Evolutionary conservation across 2,329 filamentous ascomycete genomes (phyloP).

Genomic region (Microascus cirrosus): DNA sequence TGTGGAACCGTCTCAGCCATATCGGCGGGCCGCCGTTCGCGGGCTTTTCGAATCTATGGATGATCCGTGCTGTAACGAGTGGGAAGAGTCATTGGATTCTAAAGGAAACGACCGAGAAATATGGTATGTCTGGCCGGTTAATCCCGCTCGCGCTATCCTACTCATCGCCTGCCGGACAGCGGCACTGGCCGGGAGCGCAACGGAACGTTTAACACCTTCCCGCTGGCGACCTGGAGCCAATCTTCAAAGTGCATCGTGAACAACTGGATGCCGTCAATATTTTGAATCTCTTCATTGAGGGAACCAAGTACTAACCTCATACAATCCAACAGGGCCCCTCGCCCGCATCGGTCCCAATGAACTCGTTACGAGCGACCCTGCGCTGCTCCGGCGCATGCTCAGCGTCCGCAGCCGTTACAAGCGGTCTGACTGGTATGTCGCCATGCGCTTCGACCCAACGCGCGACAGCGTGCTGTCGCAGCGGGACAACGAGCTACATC

Average conservation of each 20-base stretch:
- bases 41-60: slow-evolving; percentile 26
- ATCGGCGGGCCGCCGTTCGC: slow-evolving; percentile 25
- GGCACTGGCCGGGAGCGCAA: too few relatives aligned
- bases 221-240: background rate
- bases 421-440: slow-evolving; percentile 32
- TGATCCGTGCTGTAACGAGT: slow-evolving; percentile 17
- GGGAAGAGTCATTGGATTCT: slow-evolving; percentile 22
- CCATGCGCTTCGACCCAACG: slow-evolving; percentile 37
- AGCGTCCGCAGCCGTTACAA: slow-evolving; percentile 23
- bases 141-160: too few relatives aligned
- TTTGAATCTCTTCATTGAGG: background rate
- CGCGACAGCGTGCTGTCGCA: slow-evolving; percentile 41
- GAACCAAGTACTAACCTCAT: too few relatives aligned
- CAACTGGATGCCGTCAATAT: too few relatives aligned
- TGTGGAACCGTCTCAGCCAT: slow-evolving; percentile 25
- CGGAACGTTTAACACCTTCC: background rate
- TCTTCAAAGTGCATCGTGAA: background rate
- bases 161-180: too few relatives aligned
- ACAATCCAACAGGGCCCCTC: slow-evolving; percentile 16
- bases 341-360: slow-evolving; percentile 30
- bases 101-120: slow-evolving; percentile 20
- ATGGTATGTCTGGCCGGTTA: slow-evolving; percentile 15
- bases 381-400: slow-evolving; percentile 23
- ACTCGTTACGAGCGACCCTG: slow-evolving; percentile 26
- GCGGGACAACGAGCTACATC: slow-evolving; percentile 32